These are phyloP conservation scores for Fusarium sp. DNA, from an alignment of 2,329 filamentous ascomycete genomes.

Conservation along the genomic window DNA sequence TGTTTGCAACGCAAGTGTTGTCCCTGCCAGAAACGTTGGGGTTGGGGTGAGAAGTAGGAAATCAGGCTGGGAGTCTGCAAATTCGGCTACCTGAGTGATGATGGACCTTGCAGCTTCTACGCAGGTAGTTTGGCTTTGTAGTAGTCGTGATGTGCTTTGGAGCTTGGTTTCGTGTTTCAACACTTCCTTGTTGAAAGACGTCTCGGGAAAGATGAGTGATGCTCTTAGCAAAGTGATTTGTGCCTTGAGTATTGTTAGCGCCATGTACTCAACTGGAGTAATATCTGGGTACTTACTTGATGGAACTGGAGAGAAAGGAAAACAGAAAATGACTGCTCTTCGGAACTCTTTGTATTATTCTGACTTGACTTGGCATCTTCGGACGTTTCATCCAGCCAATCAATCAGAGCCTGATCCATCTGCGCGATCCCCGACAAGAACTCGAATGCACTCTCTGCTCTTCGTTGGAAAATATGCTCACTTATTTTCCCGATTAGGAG, in stretches of 20 bases:
- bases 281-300: background rate
- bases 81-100: constrained; percentile 37
- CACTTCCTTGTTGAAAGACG: constrained; percentile 30
- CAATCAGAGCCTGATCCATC: constrained; percentile 35
- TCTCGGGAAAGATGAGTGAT: constrained; percentile 38
- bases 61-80: constrained; percentile 33
- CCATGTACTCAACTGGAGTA: background rate
- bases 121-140: constrained; percentile 39
- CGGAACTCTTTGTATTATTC: background rate
- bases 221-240: constrained; percentile 39
- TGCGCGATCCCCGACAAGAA: constrained; percentile 31
- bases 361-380: constrained; percentile 29
- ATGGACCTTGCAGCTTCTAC: constrained; percentile 41
- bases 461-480: constrained; percentile 36
- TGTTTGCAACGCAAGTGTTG: constrained; percentile 37
- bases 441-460: constrained; percentile 24
- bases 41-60: constrained; percentile 35
- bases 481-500: constrained; percentile 37
- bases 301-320: constrained; percentile 40
- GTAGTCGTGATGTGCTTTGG: constrained; percentile 15
- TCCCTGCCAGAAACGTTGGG: constrained; percentile 31
- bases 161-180: constrained; percentile 35
- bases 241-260: constrained; percentile 1
- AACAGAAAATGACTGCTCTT: constrained; percentile 23
- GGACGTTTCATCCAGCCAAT: constrained; percentile 29